A percentile compares a stretch with the other conserved stretches of the same genome.
Evolutionary conservation across 257 asterid genomes (phyloP).

Genomic region (Solanum commersonii): DNA sequence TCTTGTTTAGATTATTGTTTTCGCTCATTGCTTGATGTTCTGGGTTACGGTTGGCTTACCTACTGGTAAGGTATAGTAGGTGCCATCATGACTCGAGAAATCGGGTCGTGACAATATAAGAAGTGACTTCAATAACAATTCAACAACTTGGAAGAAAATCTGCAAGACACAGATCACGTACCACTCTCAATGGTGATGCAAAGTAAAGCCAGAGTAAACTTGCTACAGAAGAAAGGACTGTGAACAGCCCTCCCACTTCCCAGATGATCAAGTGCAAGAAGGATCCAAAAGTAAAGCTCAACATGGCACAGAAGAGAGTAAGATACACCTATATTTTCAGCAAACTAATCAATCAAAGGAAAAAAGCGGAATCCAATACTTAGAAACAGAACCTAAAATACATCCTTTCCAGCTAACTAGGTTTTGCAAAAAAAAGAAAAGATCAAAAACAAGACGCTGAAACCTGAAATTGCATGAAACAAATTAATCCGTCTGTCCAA

Average conservation of each 20-base stretch:
- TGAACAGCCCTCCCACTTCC: not conserved
- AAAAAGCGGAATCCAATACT: not conserved
- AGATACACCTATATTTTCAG: not conserved
- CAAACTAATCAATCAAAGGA: not conserved
- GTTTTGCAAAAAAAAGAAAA: not conserved
- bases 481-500: not conserved
- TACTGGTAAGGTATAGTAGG: no score
- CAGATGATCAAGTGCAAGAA: not conserved
- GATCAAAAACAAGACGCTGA: not conserved
- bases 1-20: no score
- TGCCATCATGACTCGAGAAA: no score
- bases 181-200: not conserved
- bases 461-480: not conserved
- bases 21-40: no score
- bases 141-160: not conserved
- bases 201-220: not conserved
- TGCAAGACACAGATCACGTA: not conserved
- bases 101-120: no score
- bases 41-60: no score
- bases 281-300: not conserved
- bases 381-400: not conserved
- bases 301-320: not conserved
- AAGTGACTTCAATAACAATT: no score
- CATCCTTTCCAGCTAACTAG: not conserved
- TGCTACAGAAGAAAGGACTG: not conserved